Evolutionary conservation across 176 grass and related monocot species (phyloP).

Genomic region (Paspalum vaginatum): DNA sequence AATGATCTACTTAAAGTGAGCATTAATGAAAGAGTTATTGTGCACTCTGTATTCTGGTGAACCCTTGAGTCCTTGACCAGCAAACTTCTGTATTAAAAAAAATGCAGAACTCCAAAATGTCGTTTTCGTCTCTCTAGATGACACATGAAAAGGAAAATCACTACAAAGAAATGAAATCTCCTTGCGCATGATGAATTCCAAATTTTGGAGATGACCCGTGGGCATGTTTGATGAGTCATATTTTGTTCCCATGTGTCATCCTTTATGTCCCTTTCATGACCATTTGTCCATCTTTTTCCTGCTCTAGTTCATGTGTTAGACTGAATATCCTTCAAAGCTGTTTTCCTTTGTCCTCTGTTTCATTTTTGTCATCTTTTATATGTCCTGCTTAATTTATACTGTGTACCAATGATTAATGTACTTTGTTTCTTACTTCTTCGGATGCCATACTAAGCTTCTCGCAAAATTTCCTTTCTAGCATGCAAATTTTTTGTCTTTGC

Average conservation of each 20-base stretch:
- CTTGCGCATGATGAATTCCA: constrained; percentile 17
- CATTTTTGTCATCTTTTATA: constrained; percentile 8
- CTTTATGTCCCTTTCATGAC: constrained; percentile 43
- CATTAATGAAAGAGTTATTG: constrained; percentile 31
- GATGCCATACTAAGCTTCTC: constrained; percentile 16
- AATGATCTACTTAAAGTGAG: constrained; percentile 38
- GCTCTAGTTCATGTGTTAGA: constrained; percentile 28
- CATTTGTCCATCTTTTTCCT: constrained; percentile 28
- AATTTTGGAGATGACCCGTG: constrained; percentile 21
- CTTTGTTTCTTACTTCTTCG: constrained; percentile 29
- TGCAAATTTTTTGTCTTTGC: constrained; percentile 11
- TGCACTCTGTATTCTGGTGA: constrained; percentile 28
- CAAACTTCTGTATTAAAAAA: neutral
- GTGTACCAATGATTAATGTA: constrained; percentile 14
- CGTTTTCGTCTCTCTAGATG: neutral
- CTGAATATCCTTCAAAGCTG: constrained; percentile 24
- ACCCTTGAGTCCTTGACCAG: constrained; percentile 29
- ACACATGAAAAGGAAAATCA: constrained; percentile 14
- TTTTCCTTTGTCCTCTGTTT: constrained; percentile 16
- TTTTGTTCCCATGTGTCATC: constrained; percentile 29
- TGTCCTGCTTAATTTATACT: constrained; percentile 26
- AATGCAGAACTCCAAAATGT: constrained; percentile 9
- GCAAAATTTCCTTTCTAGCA: constrained; percentile 25
- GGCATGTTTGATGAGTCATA: constrained; percentile 26
- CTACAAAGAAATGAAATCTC: constrained; percentile 37